These are phyloP conservation scores for Volutella citrinella DNA, from an alignment of 2,329 filamentous ascomycete species.

Conservation along the genomic window DNA sequence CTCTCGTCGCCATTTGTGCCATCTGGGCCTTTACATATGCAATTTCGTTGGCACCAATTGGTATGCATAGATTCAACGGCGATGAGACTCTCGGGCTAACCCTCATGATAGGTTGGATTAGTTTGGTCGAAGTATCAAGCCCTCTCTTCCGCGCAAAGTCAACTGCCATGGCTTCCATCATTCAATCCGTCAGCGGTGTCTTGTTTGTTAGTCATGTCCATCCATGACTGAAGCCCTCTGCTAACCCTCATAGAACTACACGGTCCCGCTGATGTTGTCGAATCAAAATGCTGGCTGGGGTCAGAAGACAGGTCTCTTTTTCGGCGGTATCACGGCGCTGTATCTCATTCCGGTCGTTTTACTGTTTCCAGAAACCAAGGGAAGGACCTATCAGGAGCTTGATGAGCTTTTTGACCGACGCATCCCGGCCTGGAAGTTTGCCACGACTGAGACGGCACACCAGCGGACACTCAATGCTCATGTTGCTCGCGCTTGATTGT, in stretches of 20 bases:
- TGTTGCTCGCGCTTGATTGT: too few relatives aligned
- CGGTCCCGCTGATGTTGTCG: constrained; percentile 18
- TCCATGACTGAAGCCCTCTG: too few relatives aligned
- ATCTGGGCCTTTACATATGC: constrained; percentile 12
- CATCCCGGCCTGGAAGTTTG: constrained; percentile 18
- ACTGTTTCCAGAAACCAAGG: constrained; percentile 19
- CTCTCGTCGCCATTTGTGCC: constrained; percentile 8
- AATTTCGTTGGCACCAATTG: constrained; percentile 8
- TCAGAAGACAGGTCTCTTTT: too few relatives aligned
- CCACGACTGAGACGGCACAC: too few relatives aligned
- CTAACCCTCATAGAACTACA: too few relatives aligned
- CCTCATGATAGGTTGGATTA: constrained; percentile 7
- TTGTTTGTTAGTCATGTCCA: constrained; percentile 9
- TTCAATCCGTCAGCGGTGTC: constrained; percentile 7
- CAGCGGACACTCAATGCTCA: too few relatives aligned
- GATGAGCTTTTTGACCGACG: constrained; percentile 18
- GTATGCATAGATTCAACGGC: neutral
- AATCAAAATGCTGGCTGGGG: too few relatives aligned
- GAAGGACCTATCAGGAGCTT: constrained; percentile 19
- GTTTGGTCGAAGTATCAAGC: constrained; percentile 8
- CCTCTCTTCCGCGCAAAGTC: constrained; percentile 9
- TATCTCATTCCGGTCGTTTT: constrained; percentile 9
- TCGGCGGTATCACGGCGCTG: constrained; percentile 13
- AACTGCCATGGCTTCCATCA: constrained; percentile 6
- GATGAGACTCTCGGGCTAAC: neutral